Evolutionary conservation across 768 basidiomycete genomes (phyloP).

Genomic region (Cystobasidium onofrii): DNA sequence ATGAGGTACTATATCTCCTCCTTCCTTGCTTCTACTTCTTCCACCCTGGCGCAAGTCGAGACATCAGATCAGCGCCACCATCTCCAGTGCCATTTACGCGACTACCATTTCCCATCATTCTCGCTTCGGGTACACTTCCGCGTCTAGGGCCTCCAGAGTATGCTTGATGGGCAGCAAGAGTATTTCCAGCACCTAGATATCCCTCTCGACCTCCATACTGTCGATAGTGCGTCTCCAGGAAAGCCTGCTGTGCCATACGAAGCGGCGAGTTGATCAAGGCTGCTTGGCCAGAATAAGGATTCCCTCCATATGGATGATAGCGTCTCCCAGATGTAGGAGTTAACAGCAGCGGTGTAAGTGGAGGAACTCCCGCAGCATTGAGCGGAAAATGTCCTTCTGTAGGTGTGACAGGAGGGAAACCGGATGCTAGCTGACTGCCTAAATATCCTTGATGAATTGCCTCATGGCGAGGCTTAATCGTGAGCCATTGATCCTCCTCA

Average conservation of each 20-base stretch:
- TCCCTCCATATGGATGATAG: not conserved
- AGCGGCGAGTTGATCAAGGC: constrained; percentile 16
- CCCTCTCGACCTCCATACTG: constrained; percentile 1
- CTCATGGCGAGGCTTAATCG: not conserved
- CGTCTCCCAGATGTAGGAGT: not conserved
- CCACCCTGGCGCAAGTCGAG: not conserved
- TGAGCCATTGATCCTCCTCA: not conserved
- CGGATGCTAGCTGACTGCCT: not conserved
- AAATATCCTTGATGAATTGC: not conserved
- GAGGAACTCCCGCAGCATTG: not conserved
- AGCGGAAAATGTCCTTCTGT: not conserved
- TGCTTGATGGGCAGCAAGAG: not conserved
- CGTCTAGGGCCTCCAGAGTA: not conserved
- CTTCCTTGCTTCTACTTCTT: too few species aligned
- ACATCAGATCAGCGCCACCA: not conserved
- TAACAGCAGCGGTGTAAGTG: not conserved
- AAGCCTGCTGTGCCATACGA: constrained; percentile 19
- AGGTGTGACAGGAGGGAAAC: not conserved
- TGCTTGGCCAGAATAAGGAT: not conserved
- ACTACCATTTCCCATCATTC: not conserved
- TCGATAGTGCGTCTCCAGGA: constrained; percentile 14
- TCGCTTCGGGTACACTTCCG: not conserved
- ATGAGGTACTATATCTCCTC: not conserved
- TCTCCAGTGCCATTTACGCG: not conserved
- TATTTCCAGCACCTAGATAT: not conserved